Evolutionary conservation across 208 protist species (phyloP).

Genomic region (Blastocrithidia nonstop): DNA sequence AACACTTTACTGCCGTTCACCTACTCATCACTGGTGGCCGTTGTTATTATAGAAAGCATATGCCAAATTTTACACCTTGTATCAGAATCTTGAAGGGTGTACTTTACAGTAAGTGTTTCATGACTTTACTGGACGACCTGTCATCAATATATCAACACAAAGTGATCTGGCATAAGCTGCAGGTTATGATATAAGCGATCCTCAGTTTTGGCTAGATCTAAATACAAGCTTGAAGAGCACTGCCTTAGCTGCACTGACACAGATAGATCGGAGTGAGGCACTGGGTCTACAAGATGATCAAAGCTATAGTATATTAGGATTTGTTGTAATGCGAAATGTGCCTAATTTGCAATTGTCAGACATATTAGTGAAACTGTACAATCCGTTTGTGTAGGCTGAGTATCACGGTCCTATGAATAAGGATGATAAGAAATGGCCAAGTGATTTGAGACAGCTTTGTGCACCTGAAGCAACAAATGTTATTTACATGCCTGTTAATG

Average conservation of each 20-base stretch:
- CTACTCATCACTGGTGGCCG: constrained; percentile 69
- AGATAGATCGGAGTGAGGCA: constrained; percentile 15
- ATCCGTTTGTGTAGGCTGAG: no score
- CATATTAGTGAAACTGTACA: constrained; percentile 56
- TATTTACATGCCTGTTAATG: constrained; percentile 46
- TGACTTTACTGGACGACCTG: constrained; percentile 64
- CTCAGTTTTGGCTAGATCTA: constrained; percentile 40
- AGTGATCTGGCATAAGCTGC: constrained; percentile 38
- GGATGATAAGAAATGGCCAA: constrained; percentile 29
- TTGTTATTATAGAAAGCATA: constrained; percentile 85
- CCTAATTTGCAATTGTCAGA: constrained; percentile 21
- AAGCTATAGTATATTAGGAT: constrained; percentile 41
- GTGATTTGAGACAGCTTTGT: constrained; percentile 20
- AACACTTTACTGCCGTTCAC: constrained; percentile 45
- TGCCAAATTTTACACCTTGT: constrained; percentile 76
- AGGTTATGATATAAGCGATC: constrained; percentile 39
- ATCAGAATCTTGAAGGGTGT: constrained; percentile 60
- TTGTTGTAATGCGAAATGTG: constrained; percentile 21
- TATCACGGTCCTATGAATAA: constrained; percentile 57
- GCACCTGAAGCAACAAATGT: constrained; percentile 18
- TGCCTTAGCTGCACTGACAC: constrained; percentile 27
- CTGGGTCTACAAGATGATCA: constrained; percentile 36
- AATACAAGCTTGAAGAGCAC: constrained; percentile 14
- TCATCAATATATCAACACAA: constrained; percentile 50
- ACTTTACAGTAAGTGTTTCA: constrained; percentile 55